These are phyloP conservation scores for Zymoseptoria pseudotritici DNA, from an alignment of 2,329 filamentous ascomycete species.

Conservation along the genomic window DNA sequence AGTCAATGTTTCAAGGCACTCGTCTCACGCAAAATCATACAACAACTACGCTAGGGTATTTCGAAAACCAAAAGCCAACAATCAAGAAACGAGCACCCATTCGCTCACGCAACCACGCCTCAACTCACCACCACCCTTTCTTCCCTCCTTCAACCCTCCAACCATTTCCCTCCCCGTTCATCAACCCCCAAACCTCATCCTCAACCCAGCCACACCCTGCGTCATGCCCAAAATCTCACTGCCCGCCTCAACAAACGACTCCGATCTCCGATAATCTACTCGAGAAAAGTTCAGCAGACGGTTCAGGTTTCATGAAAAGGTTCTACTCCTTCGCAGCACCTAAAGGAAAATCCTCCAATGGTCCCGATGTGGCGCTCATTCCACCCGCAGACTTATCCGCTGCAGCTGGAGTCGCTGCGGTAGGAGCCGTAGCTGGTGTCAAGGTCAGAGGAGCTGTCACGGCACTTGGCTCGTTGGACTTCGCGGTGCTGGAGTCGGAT, in stretches of 20 bases:
- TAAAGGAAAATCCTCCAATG: conserved; percentile 15
- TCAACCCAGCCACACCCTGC: not conserved
- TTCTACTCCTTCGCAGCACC: conserved; percentile 3
- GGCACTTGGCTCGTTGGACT: not conserved
- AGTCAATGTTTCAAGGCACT: not conserved
- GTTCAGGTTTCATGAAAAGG: not conserved
- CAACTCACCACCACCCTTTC: not conserved
- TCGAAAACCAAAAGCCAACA: not conserved
- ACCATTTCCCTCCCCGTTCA: not conserved
- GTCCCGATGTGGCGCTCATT: conserved; percentile 20
- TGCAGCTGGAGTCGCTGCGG: not conserved
- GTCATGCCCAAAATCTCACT: not conserved
- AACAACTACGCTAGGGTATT: not conserved
- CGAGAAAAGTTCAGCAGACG: conserved; percentile 1
- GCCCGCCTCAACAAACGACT: not conserved
- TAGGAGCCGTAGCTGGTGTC: not conserved
- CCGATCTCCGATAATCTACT: conserved; percentile 6
- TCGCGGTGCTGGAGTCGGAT: not conserved
- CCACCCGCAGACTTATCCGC: conserved; percentile 8
- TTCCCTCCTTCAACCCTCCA: not conserved
- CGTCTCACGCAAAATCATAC: not conserved
- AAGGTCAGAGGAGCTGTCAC: not conserved
- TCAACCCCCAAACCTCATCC: not conserved
- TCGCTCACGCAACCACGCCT: not conserved
- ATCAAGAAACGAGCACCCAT: not conserved